Base-by-base conservation (phyloP, 2,329 filamentous ascomycete species). In the Phyllosticta citrichinensis region DNA sequence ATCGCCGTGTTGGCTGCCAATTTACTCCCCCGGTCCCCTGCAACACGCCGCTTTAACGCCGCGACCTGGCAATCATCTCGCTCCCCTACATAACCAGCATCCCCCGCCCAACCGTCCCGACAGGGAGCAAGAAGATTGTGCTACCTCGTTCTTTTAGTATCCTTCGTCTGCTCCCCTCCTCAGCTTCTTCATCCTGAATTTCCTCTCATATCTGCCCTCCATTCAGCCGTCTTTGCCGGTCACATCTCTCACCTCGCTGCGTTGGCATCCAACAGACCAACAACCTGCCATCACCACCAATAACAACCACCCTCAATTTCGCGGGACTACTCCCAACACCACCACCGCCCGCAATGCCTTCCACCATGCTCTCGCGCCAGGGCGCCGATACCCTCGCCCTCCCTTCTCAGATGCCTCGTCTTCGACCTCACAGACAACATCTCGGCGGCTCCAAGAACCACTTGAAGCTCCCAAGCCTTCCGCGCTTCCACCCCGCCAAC, bases 401-500 rank as follows among this genome's bases (percentile, higher is more conserved):
- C 40, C 72, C 73, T 10, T 71, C 67, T 6, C 71, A 70, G 63
- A 67, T 68, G 59, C 71, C 71, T 56, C 71, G 70, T 40, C 68
- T 70, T 52, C 30, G 70, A 57, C 68, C 74, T 47, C 57, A 67
- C 61, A 73, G 69, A 56, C 71, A 73, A 55, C 71, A 71, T 14
- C 72, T 71, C 53, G 68, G 69, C 52, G 69, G 70, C 56, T 71
- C 70, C 30, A 67, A 70, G 56, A 69, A 67, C 27, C 71, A 73
- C 25, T 69, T 80, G 40, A 75, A 76, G 60, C 69, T 81, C 14
- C 77, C 78, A n/a, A 75, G 75, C 1, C 71, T 81, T 51, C 79
- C 79, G 53, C 75, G 77, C 62, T 81, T 80, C 71, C 79, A 81
- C 63, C 79, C 79, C 6, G 78, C 79, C 64, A 80, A 81, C 68